phyloP scores from a whole-genome alignment of 805 yeast genomes.

The Kodamaea restingae region DNA sequence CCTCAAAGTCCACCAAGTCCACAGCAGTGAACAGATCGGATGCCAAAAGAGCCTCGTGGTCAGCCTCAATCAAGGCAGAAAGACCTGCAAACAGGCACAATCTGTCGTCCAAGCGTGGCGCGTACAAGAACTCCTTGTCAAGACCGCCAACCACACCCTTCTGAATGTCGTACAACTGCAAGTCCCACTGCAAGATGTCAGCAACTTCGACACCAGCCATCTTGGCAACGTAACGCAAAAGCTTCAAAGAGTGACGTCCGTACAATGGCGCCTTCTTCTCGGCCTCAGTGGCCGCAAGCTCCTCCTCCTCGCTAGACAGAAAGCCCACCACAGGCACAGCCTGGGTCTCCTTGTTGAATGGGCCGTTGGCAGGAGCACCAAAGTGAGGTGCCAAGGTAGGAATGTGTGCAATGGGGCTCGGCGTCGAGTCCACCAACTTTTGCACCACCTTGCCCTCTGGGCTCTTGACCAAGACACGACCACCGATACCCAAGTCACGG shows the following conservation, averaged over 20 bases:
- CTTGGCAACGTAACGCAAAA: slow-evolving; percentile 66
- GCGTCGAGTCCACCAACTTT: slow-evolving; percentile 53
- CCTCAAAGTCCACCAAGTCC: slow-evolving; percentile 75
- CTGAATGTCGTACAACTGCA: slow-evolving; percentile 79
- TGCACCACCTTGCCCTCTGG: slow-evolving; percentile 32
- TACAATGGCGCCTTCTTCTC: slow-evolving; percentile 61
- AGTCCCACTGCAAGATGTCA: slow-evolving; percentile 65
- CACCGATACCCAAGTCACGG: slow-evolving; percentile 82
- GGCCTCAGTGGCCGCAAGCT: slow-evolving; percentile 49
- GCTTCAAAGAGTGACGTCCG: slow-evolving; percentile 63
- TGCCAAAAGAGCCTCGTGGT: slow-evolving; percentile 17
- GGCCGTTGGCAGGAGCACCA: slow-evolving; percentile 63
- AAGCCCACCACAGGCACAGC: slow-evolving; percentile 77
- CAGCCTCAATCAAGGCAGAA: slow-evolving; percentile 26
- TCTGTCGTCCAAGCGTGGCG: slow-evolving; percentile 78
- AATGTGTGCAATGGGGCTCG: slow-evolving; percentile 71
- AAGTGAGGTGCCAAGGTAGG: slow-evolving; percentile 88
- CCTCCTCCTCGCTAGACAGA: slow-evolving; percentile 30
- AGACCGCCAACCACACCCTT: slow-evolving; percentile 76
- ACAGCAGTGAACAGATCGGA: slow-evolving; percentile 50
- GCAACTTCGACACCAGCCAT: slow-evolving; percentile 55
- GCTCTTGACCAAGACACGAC: slow-evolving; percentile 56
- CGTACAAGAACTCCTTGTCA: slow-evolving; percentile 68
- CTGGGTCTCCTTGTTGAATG: slow-evolving; percentile 73
- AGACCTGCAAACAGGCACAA: slow-evolving; percentile 38